A percentile compares a stretch with the other conserved stretches of the same genome.
Conservation (phyloP, 768 basidiomycete genomes). For the Trametes cubensis region DNA sequence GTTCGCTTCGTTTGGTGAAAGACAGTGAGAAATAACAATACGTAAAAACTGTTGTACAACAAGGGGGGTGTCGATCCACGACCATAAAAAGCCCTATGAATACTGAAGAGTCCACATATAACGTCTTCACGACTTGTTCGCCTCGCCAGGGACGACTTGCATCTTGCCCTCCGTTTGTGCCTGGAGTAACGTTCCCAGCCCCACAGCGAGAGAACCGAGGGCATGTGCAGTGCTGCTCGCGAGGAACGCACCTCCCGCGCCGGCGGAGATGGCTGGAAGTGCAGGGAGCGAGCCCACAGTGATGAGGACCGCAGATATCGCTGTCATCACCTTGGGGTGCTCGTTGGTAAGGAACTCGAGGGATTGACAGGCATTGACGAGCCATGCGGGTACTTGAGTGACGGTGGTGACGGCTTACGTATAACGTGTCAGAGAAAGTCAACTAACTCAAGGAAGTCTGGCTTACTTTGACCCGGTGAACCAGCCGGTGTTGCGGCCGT, state of each 20-base stretch:
- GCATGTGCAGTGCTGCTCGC: slow-evolving; percentile 77
- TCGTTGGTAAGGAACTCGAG: slow-evolving; percentile 74
- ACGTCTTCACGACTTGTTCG: slow-evolving; percentile 1
- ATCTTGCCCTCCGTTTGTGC: slow-evolving; percentile 34
- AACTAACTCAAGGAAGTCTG: not conserved
- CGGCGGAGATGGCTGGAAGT: slow-evolving; percentile 67
- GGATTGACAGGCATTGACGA: slow-evolving; percentile 75
- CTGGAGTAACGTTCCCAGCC: slow-evolving; percentile 62
- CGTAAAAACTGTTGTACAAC: slow-evolving; percentile 2
- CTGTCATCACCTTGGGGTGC: slow-evolving; percentile 75
- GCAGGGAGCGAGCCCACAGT: slow-evolving; percentile 76
- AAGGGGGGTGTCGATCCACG: slow-evolving; percentile 7
- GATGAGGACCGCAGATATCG: slow-evolving; percentile 76
- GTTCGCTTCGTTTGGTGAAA: too few species aligned
- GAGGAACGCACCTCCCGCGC: slow-evolving; percentile 71
- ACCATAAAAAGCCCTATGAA: not conserved
- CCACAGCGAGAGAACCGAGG: slow-evolving; percentile 77
- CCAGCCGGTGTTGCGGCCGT: slow-evolving; percentile 23
- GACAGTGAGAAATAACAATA: slow-evolving; percentile 3
- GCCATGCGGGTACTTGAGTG: slow-evolving; percentile 71
- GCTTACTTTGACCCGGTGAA: slow-evolving; percentile 27
- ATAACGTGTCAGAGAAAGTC: not conserved
- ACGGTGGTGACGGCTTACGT: slow-evolving; percentile 44
- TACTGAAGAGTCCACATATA: too few species aligned
- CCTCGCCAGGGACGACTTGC: slow-evolving; percentile 17